These are phyloP conservation scores for Abrus precatorius DNA, from an alignment of 306 rosid species.

Conservation along the genomic window DNA sequence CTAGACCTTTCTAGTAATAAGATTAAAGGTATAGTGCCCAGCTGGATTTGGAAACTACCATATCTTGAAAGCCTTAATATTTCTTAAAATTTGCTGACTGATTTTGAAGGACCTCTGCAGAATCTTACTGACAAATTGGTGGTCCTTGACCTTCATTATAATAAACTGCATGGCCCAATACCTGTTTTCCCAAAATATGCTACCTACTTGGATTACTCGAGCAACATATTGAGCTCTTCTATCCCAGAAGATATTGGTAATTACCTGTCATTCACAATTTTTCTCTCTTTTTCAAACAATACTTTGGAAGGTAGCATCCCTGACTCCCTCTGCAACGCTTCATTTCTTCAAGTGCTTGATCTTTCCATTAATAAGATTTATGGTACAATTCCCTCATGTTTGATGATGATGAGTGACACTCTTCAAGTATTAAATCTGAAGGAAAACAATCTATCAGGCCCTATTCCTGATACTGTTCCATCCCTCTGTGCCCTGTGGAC, in stretches of 20 bases:
- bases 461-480: constrained; percentile 20
- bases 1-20: constrained; percentile 69
- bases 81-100: constrained; percentile 57
- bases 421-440: constrained; percentile 28
- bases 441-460: constrained; percentile 33
- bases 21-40: constrained; percentile 60
- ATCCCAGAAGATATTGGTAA: constrained; percentile 33
- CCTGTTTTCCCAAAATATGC: neutral
- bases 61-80: constrained; percentile 54
- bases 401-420: neutral
- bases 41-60: constrained; percentile 65
- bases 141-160: constrained; percentile 52
- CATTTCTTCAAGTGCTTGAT: constrained; percentile 43
- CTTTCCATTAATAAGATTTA: constrained; percentile 43
- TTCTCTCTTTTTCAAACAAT: constrained; percentile 47
- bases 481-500: constrained; percentile 11
- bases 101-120: constrained; percentile 42
- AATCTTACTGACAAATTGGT: neutral
- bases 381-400: constrained; percentile 46
- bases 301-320: constrained; percentile 35
- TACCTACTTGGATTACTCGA: constrained; percentile 43
- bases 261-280: fast-evolving
- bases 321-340: constrained; percentile 42
- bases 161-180: constrained; percentile 48
- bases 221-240: constrained; percentile 42